Evolutionary conservation across 805 yeast genomes (phyloP).

Genomic region (Zygotorulaspora danielsina): DNA sequence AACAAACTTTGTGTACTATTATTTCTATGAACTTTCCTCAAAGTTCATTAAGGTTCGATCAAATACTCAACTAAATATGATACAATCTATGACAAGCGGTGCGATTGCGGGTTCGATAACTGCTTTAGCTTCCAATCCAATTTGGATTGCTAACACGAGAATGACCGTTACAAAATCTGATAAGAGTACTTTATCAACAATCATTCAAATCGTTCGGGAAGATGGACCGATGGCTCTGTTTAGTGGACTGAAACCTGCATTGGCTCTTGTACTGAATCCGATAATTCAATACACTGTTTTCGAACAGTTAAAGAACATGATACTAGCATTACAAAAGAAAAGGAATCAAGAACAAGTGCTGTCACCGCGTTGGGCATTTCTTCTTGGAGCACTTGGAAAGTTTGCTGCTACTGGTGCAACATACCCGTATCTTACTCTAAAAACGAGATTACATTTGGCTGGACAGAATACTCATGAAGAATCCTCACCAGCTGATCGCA

Average conservation of each 20-base stretch:
- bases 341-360: constrained; percentile 35
- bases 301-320: constrained; percentile 73
- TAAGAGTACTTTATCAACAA: constrained; percentile 50
- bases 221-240: constrained; percentile 74
- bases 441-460: constrained; percentile 80
- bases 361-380: constrained; percentile 72
- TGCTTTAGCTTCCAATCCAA: constrained; percentile 76
- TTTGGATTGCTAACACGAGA: constrained; percentile 93
- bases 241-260: constrained; percentile 84
- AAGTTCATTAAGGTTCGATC: constrained; percentile 38
- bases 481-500: constrained; percentile 6
- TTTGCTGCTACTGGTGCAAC: constrained; percentile 84
- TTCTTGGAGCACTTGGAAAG: constrained; percentile 87
- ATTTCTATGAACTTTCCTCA: constrained; percentile 75
- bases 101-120: constrained; percentile 86
- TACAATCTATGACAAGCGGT: constrained; percentile 71
- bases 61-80: constrained; percentile 46
- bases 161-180: constrained; percentile 55
- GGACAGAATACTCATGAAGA: constrained; percentile 29
- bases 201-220: constrained; percentile 56
- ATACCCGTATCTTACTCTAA: constrained; percentile 86
- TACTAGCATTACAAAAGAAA: constrained; percentile 47
- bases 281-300: constrained; percentile 87
- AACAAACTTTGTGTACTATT: constrained; percentile 85
- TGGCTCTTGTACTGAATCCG: constrained; percentile 81